These are phyloP conservation scores for Eimeria sp. DNA, from an alignment of 169 alveolate species.

Conservation along the genomic window DNA sequence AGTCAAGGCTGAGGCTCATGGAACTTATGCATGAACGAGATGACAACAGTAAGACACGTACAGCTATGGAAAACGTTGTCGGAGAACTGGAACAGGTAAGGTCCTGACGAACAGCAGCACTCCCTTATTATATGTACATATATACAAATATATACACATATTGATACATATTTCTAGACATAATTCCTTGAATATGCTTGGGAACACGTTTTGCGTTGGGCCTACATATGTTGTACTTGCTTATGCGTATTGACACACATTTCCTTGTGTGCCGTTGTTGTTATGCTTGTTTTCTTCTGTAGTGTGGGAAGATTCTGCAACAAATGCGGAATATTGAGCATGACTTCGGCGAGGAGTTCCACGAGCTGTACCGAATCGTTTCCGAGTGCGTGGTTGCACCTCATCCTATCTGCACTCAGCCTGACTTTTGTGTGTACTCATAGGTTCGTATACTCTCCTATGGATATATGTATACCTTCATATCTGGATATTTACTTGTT, in stretches of 20 bases:
- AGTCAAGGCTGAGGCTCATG: slow-evolving; percentile 32
- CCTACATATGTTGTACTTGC: not conserved
- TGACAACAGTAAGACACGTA: not conserved
- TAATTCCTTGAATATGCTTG: not conserved
- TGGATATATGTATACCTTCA: not conserved
- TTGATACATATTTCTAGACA: not conserved
- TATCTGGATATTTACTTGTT: not conserved
- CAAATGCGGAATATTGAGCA: slow-evolving; percentile 18
- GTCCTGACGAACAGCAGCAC: not conserved
- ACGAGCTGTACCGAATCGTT: slow-evolving; percentile 22
- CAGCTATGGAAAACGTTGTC: slow-evolving; percentile 52
- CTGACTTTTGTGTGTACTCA: too few species aligned
- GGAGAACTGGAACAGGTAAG: slow-evolving; percentile 52
- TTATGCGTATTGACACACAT: not conserved
- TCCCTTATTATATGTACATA: not conserved
- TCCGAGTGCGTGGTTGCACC: not conserved
- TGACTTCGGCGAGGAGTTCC: slow-evolving; percentile 36
- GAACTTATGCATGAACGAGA: slow-evolving; percentile 23
- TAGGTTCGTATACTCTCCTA: too few species aligned
- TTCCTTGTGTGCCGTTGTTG: not conserved
- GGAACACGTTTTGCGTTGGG: not conserved
- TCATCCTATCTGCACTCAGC: not conserved
- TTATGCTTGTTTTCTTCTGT: not conserved
- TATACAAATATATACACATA: not conserved
- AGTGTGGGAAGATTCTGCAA: slow-evolving; percentile 42